phyloP scores from a whole-genome alignment of 2,329 filamentous ascomycete species.

The Epichloe hybrida region DNA sequence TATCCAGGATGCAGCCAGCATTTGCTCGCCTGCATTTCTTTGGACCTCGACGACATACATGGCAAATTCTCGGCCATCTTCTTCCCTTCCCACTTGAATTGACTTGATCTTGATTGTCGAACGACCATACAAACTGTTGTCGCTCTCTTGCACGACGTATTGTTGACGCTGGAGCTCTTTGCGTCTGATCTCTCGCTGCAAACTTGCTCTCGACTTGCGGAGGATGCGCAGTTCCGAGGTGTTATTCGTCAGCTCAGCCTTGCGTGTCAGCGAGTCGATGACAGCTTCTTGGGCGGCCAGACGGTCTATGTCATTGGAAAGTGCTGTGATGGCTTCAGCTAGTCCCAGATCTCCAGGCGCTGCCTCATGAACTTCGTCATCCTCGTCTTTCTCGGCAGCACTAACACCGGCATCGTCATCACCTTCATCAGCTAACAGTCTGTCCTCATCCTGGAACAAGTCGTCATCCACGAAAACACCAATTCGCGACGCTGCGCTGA shows the following conservation, averaged over 20 bases:
- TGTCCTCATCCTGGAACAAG: conserved; percentile 79
- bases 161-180: conserved; percentile 95
- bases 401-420: conserved; percentile 56
- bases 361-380: conserved; percentile 83
- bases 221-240: conserved; percentile 84
- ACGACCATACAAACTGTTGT: conserved; percentile 90
- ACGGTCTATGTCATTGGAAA: conserved; percentile 86
- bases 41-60: conserved; percentile 88
- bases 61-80: conserved; percentile 86
- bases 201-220: conserved; percentile 82
- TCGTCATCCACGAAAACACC: conserved; percentile 92
- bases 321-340: conserved; percentile 76
- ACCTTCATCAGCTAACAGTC: conserved; percentile 66
- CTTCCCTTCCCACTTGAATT: conserved; percentile 82
- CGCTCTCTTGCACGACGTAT: conserved; percentile 93
- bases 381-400: conserved; percentile 39
- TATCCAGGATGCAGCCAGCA: conserved; percentile 91
- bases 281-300: conserved; percentile 79
- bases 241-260: conserved; percentile 95
- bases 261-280: conserved; percentile 79
- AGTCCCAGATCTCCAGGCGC: conserved; percentile 88
- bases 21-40: conserved; percentile 81
- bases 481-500: conserved; percentile 74
- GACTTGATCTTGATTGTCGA: conserved; percentile 83
- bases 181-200: conserved; percentile 80